phyloP scores from a whole-genome alignment of 2,329 filamentous ascomycete genomes.

The Arthrobotrys sphaeroides region DNA sequence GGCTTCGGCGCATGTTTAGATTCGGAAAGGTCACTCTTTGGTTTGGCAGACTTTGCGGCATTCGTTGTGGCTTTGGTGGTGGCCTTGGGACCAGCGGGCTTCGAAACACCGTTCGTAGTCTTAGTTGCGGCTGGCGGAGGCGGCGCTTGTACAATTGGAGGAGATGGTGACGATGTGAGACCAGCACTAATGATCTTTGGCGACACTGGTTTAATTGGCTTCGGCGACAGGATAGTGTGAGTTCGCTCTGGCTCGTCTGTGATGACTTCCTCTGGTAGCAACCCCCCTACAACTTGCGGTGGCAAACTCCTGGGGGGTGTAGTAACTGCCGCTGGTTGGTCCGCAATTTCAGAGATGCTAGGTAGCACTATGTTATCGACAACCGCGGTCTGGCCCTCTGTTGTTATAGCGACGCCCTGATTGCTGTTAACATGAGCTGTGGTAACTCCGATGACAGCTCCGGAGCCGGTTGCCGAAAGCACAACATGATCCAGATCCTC shows the following conservation, averaged over 20 bases:
- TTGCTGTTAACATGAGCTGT: not conserved
- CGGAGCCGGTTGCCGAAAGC: conserved; percentile 39
- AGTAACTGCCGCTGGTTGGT: conserved; percentile 19
- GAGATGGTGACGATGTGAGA: conserved; percentile 15
- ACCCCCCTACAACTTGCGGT: conserved; percentile 9
- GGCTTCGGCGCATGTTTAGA: conserved; percentile 32
- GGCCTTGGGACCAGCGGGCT: not conserved
- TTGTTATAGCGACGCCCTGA: not conserved
- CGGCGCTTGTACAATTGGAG: not conserved
- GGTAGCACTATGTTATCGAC: conserved; percentile 28
- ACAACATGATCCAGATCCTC: conserved; percentile 49
- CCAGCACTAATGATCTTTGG: conserved; percentile 29
- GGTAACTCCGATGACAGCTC: conserved; percentile 39
- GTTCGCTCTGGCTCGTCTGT: not conserved
- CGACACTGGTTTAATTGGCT: conserved; percentile 45
- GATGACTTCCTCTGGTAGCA: conserved; percentile 36
- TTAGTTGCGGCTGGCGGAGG: not conserved
- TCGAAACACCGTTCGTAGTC: conserved; percentile 25
- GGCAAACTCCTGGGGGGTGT: conserved; percentile 20
- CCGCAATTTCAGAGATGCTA: conserved; percentile 39
- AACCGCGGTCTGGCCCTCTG: not conserved
- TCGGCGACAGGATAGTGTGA: conserved; percentile 32
- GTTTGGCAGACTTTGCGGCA: conserved; percentile 2
- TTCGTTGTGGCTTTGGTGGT: conserved; percentile 4
- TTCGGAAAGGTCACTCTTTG: conserved; percentile 20